These are phyloP conservation scores for Tribonema minus DNA, from an alignment of 108 stramenopile species.

Conservation along the genomic window DNA sequence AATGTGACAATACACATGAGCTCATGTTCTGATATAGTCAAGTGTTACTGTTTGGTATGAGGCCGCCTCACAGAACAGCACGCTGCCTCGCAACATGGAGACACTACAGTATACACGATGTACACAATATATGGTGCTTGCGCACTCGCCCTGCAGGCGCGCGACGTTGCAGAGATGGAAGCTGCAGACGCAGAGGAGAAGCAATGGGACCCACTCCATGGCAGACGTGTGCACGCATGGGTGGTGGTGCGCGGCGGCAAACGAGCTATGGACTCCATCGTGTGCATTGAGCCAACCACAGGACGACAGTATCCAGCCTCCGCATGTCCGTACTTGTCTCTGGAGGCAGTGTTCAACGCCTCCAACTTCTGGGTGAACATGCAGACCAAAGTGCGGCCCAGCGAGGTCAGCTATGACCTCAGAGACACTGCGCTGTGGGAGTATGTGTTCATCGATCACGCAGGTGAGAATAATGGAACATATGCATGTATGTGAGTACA, in stretches of 20 bases:
- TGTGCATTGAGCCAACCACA: slow-evolving; percentile 71
- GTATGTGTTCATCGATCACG: slow-evolving; percentile 52
- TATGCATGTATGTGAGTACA: no score
- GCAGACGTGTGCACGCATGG: slow-evolving; percentile 65
- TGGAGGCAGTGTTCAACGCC: slow-evolving; percentile 66
- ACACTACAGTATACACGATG: no score
- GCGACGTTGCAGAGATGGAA: no score
- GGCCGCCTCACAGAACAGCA: no score
- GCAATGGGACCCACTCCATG: slow-evolving; percentile 21
- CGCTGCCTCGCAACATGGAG: no score
- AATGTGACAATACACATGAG: no score
- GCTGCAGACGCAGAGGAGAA: neutral
- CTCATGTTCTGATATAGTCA: no score
- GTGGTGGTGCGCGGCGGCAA: slow-evolving; percentile 63
- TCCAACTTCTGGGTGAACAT: slow-evolving; percentile 72
- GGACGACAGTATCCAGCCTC: slow-evolving; percentile 56
- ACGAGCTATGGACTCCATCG: slow-evolving; percentile 40
- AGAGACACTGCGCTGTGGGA: slow-evolving; percentile 46
- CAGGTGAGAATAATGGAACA: no score
- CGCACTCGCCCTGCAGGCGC: no score
- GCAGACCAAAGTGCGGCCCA: neutral
- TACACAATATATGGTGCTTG: no score
- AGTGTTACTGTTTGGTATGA: no score
- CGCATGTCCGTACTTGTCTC: slow-evolving; percentile 56
- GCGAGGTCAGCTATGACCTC: slow-evolving; percentile 24